Base-by-base conservation (phyloP, 805 yeast genomes). In the Saturnispora kantuleensis region DNA sequence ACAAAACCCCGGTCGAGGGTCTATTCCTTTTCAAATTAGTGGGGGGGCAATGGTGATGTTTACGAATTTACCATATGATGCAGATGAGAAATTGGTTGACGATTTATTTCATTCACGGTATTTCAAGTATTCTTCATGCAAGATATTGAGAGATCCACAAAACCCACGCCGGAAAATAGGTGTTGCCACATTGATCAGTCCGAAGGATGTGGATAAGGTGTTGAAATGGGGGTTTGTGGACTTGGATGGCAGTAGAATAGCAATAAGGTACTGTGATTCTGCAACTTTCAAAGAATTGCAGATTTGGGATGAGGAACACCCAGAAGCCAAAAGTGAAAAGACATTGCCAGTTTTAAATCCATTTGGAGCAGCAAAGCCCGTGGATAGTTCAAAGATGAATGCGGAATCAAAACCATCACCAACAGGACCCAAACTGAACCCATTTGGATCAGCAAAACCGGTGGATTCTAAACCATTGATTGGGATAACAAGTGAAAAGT, bases 371-470 rank as follows among this genome's bases (percentile, higher is more conserved):
- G 5, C 32, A n/a, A 26, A 29, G 16, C 41, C 38, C 11, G 21
- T 35, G 11, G 35, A 40, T n/a, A 31, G 12, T 13, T 35, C 39
- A 32, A 21, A 4, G 9, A n/a, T 6, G 8, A 21, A 21, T 6
- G 5, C 5, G 26, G 26, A 21, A 21, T 21, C 26, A 21, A 21
- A 21, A 7, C 2, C 26, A 21, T 21, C 11, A 3, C 28, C 39
- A 9, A 9, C 41, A n/a, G 41, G 15, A 5, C 10, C 66, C 4
- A 80, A 74, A 55, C 54, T 73, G 0, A 84, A 78, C 56, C 90
- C 94, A 5, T 86, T 87, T 65, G 95, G 95, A 0, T 66, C 74
- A 4, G 96, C 95, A 1, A 84, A 77, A 63, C 95, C 95, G 1
- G 89, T 86, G 6, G 95, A 86, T 59, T 77, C 83, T 3, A 66